Evolutionary conservation across 805 yeast genomes (phyloP).

Genomic region (Suhomyces sp.): DNA sequence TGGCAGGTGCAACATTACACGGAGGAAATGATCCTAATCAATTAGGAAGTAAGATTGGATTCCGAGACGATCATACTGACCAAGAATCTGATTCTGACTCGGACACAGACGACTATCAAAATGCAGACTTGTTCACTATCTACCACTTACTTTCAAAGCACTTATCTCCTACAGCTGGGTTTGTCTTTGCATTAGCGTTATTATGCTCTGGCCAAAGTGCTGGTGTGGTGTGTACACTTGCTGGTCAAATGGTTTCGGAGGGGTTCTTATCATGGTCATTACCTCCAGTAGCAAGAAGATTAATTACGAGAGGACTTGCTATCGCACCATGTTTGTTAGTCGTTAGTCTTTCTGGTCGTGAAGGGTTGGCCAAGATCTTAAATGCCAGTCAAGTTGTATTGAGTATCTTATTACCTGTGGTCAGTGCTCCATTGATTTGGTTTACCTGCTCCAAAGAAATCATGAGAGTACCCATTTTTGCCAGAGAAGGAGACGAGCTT

Average conservation of each 20-base stretch:
- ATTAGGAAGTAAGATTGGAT: too few relatives aligned
- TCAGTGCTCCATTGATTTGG: constrained; percentile 82
- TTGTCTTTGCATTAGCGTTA: constrained; percentile 85
- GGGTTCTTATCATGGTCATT: constrained; percentile 82
- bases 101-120: constrained; percentile 42
- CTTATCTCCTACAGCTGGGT: constrained; percentile 82
- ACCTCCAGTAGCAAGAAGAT: constrained; percentile 77
- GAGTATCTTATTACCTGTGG: constrained; percentile 78
- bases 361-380: constrained; percentile 71
- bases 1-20: constrained; percentile 83
- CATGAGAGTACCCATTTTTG: constrained; percentile 55
- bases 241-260: constrained; percentile 92
- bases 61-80: constrained; percentile 16
- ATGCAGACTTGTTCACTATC: constrained; percentile 79
- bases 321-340: constrained; percentile 81
- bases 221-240: constrained; percentile 89
- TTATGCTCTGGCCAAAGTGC: constrained; percentile 93
- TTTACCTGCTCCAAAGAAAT: constrained; percentile 69
- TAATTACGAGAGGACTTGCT: constrained; percentile 80
- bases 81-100: constrained; percentile 17
- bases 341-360: constrained; percentile 71
- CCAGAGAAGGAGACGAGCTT: constrained; percentile 29
- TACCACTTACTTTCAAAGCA: constrained; percentile 68
- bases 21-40: constrained; percentile 26
- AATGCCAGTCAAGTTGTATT: constrained; percentile 83